Evolutionary conservation across 768 basidiomycete genomes (phyloP), one percentile per base, ranked within the genome.

Genomic region (Russula foetens): DNA sequence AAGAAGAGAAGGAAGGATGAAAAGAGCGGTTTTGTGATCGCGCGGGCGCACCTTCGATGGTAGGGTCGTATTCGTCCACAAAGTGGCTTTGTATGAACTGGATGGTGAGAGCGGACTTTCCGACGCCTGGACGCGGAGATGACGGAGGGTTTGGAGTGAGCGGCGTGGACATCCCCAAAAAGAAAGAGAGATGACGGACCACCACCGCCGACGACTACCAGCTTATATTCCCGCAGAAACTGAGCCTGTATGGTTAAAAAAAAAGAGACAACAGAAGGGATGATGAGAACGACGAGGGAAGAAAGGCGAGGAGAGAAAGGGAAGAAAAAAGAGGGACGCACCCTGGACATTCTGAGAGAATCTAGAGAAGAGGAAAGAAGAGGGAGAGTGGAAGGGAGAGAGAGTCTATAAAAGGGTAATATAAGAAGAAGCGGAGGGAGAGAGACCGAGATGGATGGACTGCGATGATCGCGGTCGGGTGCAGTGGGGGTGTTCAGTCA

Each of bases 131-230:
- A 0, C 39, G 45, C 23, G 51, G 44, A 45, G 47, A 28, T 38
- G 39, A 21, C 19, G n/a, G 56, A 38, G 8, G n/a, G n/a, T 8
- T 4, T 24, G 9, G n/a, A 31, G 29, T 38, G 48, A 21, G 53
- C 43, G 56, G 47, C 56, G 12, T 12, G n/a, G 29, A 43, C 48
- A 43, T 56, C 43, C 17, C 49, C 52, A 17, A 28, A 26, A 38
- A 31, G 29, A 3, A 29, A 47, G 12, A 46, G 19, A 35, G 19
- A 53, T 46, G 60, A 73, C 82, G 69, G 56, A 89, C 94, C 95
- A 83, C 95, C 96, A 71, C 96, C 96, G 51, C 96, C 96, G 63
- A 98, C 96, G 64, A 98, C 96, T 65, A 98, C 96, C 61, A 98
- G 85, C 79, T 98, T 98, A 78, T 98, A 98, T 73, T 98, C 96